A percentile compares a stretch with the other conserved stretches of the same genome.
Evolutionary conservation across 305 asterid genomes (phyloP).

Genomic region (Fraxinus velutina): DNA sequence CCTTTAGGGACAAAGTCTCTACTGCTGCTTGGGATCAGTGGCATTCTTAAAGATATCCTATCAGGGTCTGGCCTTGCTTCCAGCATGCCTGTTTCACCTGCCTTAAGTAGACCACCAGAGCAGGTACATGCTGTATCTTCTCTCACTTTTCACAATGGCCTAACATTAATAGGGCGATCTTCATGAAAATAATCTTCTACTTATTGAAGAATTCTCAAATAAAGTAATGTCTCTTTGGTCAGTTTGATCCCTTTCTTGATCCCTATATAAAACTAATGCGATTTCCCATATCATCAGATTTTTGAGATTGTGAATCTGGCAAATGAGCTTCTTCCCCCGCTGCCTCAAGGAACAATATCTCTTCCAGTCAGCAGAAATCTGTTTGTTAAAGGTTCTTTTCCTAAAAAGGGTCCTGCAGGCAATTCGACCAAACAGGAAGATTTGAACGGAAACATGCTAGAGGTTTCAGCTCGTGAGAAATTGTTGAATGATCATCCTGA

Average conservation of each 20-base stretch:
- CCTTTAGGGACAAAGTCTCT: slow-evolving; percentile 82
- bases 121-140: slow-evolving; percentile 54
- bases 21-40: slow-evolving; percentile 86
- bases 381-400: slow-evolving; percentile 54
- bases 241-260: background rate
- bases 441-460: slow-evolving; percentile 49
- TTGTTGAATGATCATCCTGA: slow-evolving; percentile 88
- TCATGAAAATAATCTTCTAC: background rate
- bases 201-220: background rate
- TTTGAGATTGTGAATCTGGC: slow-evolving; percentile 98
- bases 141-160: slow-evolving; percentile 12
- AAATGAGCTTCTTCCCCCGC: slow-evolving; percentile 94
- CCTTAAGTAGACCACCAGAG: slow-evolving; percentile 89
- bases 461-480: slow-evolving; percentile 71
- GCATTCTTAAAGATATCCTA: slow-evolving; percentile 83
- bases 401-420: slow-evolving; percentile 59
- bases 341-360: slow-evolving; percentile 89
- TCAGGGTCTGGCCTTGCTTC: slow-evolving; percentile 81
- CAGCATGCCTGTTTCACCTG: slow-evolving; percentile 83
- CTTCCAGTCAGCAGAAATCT: slow-evolving; percentile 67
- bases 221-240: background rate
- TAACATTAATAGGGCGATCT: background rate
- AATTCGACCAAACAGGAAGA: slow-evolving; percentile 74
- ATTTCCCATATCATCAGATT: slow-evolving; percentile 42
- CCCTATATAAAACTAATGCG: slow-evolving; percentile 1